These are phyloP conservation scores for Toxoplasma gondii DNA, from an alignment of 169 alveolate genomes.

Conservation along the genomic window DNA sequence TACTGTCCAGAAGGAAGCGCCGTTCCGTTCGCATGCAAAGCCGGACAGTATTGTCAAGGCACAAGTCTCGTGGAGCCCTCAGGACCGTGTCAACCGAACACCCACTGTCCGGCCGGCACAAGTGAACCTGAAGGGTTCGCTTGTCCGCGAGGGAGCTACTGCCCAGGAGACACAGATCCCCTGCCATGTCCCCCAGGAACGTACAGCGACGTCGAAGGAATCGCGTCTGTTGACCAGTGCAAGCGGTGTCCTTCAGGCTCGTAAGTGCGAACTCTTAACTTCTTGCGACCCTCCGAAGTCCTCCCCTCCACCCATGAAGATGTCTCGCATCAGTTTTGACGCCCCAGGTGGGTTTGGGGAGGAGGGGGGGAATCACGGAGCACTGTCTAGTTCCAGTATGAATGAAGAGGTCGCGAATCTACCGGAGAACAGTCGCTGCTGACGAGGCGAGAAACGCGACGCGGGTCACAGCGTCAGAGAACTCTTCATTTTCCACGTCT, in stretches of 20 bases:
- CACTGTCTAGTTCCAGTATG: too few species aligned
- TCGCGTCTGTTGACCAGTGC: conserved; percentile 21
- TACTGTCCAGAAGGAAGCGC: conserved; percentile 3
- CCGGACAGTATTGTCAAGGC: not conserved
- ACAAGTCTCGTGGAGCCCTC: not conserved
- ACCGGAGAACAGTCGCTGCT: too few species aligned
- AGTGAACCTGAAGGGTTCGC: not conserved
- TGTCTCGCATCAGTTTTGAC: too few species aligned
- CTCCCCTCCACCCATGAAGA: too few species aligned
- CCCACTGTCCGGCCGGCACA: conserved; percentile 53
- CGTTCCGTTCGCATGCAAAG: not conserved
- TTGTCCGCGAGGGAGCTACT: conserved; percentile 21
- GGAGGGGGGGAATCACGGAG: too few species aligned
- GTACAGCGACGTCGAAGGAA: conserved; percentile 72
- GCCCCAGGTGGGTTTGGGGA: too few species aligned
- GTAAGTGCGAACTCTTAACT: not conserved
- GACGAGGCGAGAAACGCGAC: too few species aligned
- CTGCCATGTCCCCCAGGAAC: conserved; percentile 78
- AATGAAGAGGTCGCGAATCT: too few species aligned
- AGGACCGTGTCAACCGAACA: conserved; percentile 37
- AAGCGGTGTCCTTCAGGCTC: conserved; percentile 35
- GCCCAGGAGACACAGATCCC: conserved; percentile 35
- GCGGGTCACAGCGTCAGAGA: too few species aligned
- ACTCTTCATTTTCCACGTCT: too few species aligned
- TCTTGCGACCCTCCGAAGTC: too few species aligned